Evolutionary conservation across 176 grass and related monocot genomes (phyloP), one percentile per base, ranked within the genome.

Genomic region (Rhipidocladum racemiflorum): DNA sequence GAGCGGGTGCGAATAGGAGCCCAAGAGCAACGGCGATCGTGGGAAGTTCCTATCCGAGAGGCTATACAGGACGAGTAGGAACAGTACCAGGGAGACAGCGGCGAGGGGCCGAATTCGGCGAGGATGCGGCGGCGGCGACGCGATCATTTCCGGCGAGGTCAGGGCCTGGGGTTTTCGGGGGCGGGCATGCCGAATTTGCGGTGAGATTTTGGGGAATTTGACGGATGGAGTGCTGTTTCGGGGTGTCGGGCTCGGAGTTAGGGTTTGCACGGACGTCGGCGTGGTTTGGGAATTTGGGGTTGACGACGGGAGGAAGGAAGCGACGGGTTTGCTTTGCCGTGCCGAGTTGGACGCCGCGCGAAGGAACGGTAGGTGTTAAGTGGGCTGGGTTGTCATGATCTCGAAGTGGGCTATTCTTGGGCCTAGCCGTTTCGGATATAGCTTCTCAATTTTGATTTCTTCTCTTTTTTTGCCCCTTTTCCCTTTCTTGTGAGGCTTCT

Each of bases 31-130:
- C 6, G 82, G 66, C 44, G 75, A 64, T 75, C 43, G 21, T 21
- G 38, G 29, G 3, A 23, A 73, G 34, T 5, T 40, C 59, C 79
- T 78, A 69, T 86, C 77, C 7, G 78, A 81, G 81, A 34, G 76
- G 78, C 86, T 82, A 86, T 91, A 97, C 4, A 97, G 90, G 86
- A 97, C 73, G 53, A 94, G 61, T 11, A 97, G 86, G 81, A 94
- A 88, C 28, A 91, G 84, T 66, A 94, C 80, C 73, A 90, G 74
- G 49, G 84, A 90, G 23, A 54, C 73, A 43, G 77, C 78, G 23
- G 84, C 81, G 42, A 89, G 46, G 59, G 71, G 83, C 38, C 83
- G 55, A 5, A 72, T 39, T 64, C 83, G 44, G 53, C 54, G 60
- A 42, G 71, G 75, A 54, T 34, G 76, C 71, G 27, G 70, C 24